Evolutionary conservation across 768 basidiomycete genomes (phyloP), one percentile per base, ranked within the genome.

Genomic region (Boletus coccyginus): DNA sequence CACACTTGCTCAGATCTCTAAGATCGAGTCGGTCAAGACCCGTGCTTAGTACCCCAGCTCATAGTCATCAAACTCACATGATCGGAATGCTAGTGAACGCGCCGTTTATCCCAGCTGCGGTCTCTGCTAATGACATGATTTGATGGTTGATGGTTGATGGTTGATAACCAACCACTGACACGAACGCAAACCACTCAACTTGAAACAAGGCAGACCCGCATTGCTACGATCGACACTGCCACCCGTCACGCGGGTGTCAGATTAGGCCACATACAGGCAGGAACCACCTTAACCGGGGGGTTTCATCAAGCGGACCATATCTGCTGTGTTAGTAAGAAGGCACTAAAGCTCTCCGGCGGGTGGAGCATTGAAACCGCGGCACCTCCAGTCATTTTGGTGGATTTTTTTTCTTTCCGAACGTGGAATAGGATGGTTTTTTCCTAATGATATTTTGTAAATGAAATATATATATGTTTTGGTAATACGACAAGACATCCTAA

Each of bases 71-170:
- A 10, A 57, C 69, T 59, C 19, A 71, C 68, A 70, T 63, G 10
- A 68, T 57, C 3, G 68, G 68, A 50, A 68, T 68, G 29, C 51
- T 59, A 11, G 59, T 54, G 45, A 68, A 68, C 12, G 66, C 63
- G 36, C 59, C 58, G 19, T 67, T 33, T 5, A 63, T 46, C 2
- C 51, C 17, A 31, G 61, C 54, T 21, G 66, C 66, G 10, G 57
- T 54, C 11, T 61, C 57, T 38, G 55, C 50, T 52, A 70, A 51
- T 7, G 68, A 68, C 67, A 70, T 62, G 44, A 35, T 59, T n/a
- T 6, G 55, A 33, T 21, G 16, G 8, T 6, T 14, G 55, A 33
- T 21, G 16, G 8, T 6, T 14, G 35, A 6, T 27, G 27, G 27
- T 27, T 27, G 27, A 27, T 6, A 27, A 27, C 27, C 16, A 43